Conservation (phyloP, 2,329 filamentous ascomycete genomes). For the Colletotrichum gloeosporioides region DNA sequence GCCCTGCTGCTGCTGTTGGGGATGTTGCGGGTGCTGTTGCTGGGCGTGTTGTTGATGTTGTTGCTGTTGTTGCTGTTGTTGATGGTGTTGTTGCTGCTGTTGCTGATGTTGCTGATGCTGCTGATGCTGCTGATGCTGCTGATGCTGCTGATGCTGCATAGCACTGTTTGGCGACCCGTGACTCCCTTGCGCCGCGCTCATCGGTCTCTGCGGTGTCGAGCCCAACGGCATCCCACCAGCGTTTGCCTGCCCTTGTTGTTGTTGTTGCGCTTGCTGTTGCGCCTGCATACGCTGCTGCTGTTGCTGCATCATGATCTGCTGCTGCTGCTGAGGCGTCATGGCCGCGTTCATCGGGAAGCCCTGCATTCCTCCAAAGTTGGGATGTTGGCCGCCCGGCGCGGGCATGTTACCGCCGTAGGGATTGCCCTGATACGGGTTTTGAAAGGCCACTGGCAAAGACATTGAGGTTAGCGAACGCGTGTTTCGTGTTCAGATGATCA, state of each 20-base stretch:
- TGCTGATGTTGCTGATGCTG: conserved; percentile 35
- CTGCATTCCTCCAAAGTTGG: conserved; percentile 55
- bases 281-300: conserved; percentile 35
- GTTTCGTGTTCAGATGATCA: conserved; percentile 18
- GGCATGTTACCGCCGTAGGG: conserved; percentile 62
- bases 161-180: conserved; percentile 40
- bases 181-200: conserved; percentile 27
- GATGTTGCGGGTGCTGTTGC: conserved; percentile 31
- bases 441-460: conserved; percentile 56
- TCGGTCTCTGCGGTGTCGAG: conserved; percentile 37
- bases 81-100: conserved; percentile 31
- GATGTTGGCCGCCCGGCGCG: conserved; percentile 53
- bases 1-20: conserved; percentile 29
- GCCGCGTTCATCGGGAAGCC: conserved; percentile 62
- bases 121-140: conserved; percentile 28
- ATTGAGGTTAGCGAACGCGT: conserved; percentile 34
- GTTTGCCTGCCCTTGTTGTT: conserved; percentile 38
- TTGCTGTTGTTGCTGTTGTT: conserved; percentile 34
- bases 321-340: conserved; percentile 45
- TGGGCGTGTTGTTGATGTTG: conserved; percentile 43
- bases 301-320: conserved; percentile 32
- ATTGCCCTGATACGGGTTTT: conserved; percentile 61
- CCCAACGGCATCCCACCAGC: conserved; percentile 18
- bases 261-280: conserved; percentile 39
- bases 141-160: conserved; percentile 32